Conservation (phyloP, 805 yeast genomes). For the Dipodascopsis uninucleata region DNA sequence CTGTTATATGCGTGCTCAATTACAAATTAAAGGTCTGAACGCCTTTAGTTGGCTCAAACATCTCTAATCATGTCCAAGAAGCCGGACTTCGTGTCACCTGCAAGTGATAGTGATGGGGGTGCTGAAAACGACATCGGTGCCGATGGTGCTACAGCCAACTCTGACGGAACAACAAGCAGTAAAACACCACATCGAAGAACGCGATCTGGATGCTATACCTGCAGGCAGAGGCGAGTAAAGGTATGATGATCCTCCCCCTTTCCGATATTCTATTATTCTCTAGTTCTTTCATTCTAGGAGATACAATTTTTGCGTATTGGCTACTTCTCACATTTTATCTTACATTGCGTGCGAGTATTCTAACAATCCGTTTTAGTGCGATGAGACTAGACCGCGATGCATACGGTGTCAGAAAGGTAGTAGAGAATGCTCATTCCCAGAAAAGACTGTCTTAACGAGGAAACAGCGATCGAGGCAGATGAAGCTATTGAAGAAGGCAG, state of each 20-base stretch:
- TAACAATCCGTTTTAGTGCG: slow-evolving; percentile 15
- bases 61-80: no score
- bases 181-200: slow-evolving; percentile 13
- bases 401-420: slow-evolving; percentile 20
- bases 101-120: no score
- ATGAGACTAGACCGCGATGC: slow-evolving; percentile 22
- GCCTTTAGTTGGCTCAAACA: no score
- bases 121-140: no score
- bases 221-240: slow-evolving; percentile 25
- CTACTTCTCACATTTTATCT: no score
- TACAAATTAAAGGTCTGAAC: no score
- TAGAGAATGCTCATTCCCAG: slow-evolving; percentile 22
- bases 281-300: neutral
- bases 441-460: slow-evolving; percentile 13
- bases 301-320: neutral
- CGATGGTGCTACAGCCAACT: no score
- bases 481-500: slow-evolving; percentile 10
- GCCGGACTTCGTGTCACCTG: no score
- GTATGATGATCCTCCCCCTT: no score
- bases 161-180: neutral
- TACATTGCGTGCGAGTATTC: no score
- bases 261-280: no score
- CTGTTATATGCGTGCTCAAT: no score
- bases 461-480: slow-evolving; percentile 16
- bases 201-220: slow-evolving; percentile 25